phyloP scores from a whole-genome alignment of 2,329 filamentous ascomycete species.

The Neonectria punicea region DNA sequence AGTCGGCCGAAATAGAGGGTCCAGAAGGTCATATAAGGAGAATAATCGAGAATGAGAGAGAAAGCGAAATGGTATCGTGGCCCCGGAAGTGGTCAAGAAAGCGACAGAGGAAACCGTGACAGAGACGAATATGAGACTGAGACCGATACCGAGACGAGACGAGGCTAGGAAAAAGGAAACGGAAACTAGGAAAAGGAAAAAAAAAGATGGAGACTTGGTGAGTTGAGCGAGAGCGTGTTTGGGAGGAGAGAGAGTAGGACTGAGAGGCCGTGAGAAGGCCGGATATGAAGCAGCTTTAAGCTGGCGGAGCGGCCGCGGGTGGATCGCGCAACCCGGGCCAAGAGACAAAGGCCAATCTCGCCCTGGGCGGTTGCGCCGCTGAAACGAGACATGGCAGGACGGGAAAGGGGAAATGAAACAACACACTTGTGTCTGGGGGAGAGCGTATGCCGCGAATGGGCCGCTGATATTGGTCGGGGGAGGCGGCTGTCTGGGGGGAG shows the following conservation, averaged over 20 bases:
- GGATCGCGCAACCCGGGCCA: constrained; percentile 34
- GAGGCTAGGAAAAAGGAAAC: constrained; percentile 38
- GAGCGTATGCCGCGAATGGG: constrained; percentile 52
- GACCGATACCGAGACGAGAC: constrained; percentile 45
- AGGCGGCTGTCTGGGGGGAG: constrained; percentile 58
- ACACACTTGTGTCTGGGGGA: constrained; percentile 60
- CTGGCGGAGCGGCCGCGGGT: constrained; percentile 35
- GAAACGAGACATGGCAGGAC: constrained; percentile 43
- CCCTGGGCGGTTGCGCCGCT: constrained; percentile 42
- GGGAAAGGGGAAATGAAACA: constrained; percentile 61
- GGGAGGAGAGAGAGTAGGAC: constrained; percentile 38
- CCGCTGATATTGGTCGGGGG: constrained; percentile 62
- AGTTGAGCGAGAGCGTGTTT: constrained; percentile 41
- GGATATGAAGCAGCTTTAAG: constrained; percentile 48
- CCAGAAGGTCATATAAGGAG: constrained; percentile 9
- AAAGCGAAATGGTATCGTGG: constrained; percentile 26
- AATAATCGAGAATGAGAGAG: constrained; percentile 10
- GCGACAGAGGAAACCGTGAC: constrained; percentile 39
- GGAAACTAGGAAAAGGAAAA: constrained; percentile 19
- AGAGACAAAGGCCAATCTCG: constrained; percentile 43
- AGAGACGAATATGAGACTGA: constrained; percentile 41
- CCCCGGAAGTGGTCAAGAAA: constrained; percentile 27
- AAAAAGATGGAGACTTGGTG: constrained; percentile 27
- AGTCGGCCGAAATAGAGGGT: constrained; percentile 30
- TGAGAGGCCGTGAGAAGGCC: constrained; percentile 36